Conservation (phyloP, 1,284 basidiomycete genomes). For the Ganoderma lingzhi region DNA sequence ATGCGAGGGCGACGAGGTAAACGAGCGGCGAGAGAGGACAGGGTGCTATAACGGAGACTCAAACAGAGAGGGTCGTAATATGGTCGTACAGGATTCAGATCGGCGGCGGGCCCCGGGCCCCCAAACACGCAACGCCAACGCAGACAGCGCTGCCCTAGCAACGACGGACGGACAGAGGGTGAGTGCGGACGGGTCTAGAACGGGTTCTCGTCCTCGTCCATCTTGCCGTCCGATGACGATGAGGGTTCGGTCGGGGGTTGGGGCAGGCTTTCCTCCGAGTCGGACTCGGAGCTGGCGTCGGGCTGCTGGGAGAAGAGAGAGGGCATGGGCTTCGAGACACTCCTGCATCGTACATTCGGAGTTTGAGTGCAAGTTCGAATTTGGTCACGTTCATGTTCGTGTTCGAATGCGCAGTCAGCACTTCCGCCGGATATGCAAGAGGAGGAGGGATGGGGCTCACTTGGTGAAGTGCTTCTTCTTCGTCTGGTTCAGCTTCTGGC, state of each 20-base stretch:
- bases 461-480: slow-evolving; percentile 93
- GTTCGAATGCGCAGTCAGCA: slow-evolving; percentile 4
- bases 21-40: slow-evolving; percentile 26
- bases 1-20: slow-evolving; percentile 6
- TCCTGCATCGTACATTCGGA: slow-evolving; percentile 45
- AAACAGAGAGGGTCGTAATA: slow-evolving; percentile 21
- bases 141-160: background rate
- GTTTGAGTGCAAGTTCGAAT: background rate
- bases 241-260: slow-evolving; percentile 43
- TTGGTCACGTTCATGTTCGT: slow-evolving; percentile 1
- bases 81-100: slow-evolving; percentile 35
- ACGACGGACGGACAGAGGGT: background rate
- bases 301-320: slow-evolving; percentile 63
- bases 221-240: slow-evolving; percentile 30
- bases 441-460: slow-evolving; percentile 52
- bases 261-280: slow-evolving; percentile 35
- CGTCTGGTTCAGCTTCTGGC: slow-evolving; percentile 87
- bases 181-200: slow-evolving; percentile 33
- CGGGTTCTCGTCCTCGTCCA: slow-evolving; percentile 44
- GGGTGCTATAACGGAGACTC: slow-evolving; percentile 4
- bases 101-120: slow-evolving; percentile 25
- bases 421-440: background rate
- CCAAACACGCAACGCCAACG: slow-evolving; percentile 9
- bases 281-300: slow-evolving; percentile 38
- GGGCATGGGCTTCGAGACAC: slow-evolving; percentile 60